Conservation (phyloP, 306 rosid species). For the Calophaca sinica region DNA sequence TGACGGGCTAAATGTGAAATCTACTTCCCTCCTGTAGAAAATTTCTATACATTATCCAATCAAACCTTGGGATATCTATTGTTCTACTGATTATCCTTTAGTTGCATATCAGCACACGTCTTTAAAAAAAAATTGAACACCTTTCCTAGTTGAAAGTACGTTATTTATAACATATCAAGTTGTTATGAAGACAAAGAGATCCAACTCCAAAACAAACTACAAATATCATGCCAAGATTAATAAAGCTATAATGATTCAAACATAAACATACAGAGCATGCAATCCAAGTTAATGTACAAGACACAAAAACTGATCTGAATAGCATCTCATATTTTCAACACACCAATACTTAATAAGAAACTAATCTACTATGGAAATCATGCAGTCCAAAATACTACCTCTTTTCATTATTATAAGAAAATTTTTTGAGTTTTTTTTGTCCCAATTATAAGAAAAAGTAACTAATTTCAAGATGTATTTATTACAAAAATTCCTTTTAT, state of each 20-base stretch:
- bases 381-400: neutral
- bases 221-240: neutral
- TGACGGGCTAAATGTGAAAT: constrained; percentile 16
- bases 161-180: constrained; percentile 1
- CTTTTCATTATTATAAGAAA: too few relatives aligned
- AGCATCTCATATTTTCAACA: constrained; percentile 25
- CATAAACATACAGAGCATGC: neutral
- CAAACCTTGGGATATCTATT: constrained; percentile 44
- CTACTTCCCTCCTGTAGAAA: constrained; percentile 22
- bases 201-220: neutral
- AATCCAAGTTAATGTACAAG: constrained; percentile 10
- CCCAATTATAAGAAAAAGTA: too few relatives aligned
- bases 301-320: constrained; percentile 10
- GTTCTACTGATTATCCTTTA: constrained; percentile 10
- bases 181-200: constrained; percentile 10
- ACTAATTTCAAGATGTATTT: too few relatives aligned
- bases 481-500: too few relatives aligned
- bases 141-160: neutral
- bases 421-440: too few relatives aligned
- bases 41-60: constrained; percentile 3
- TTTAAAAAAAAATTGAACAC: neutral
- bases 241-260: constrained; percentile 5
- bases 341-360: constrained; percentile 16
- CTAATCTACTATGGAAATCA: constrained; percentile 5
- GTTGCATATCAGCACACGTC: neutral